Evolutionary conservation across 345 rosid genomes (phyloP).

Genomic region (Salix dunnii): DNA sequence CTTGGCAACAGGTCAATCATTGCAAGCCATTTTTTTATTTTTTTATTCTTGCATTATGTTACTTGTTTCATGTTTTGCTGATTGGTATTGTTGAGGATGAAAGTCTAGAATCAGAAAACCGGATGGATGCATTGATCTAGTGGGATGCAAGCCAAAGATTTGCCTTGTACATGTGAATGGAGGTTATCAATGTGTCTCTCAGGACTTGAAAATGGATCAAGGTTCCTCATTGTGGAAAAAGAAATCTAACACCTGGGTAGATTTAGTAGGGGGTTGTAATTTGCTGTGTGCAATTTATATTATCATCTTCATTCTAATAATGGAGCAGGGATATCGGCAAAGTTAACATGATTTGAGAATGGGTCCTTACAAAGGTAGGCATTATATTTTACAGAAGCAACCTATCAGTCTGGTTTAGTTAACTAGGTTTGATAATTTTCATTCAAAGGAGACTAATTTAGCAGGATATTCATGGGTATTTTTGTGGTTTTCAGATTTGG

Average conservation of each 20-base stretch:
- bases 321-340: background rate
- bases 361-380: background rate
- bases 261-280: too few relatives aligned
- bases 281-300: too few relatives aligned
- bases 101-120: background rate
- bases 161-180: too few relatives aligned
- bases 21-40: conserved; percentile 11
- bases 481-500: too few relatives aligned
- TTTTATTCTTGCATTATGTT: background rate
- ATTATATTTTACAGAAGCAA: background rate
- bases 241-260: too few relatives aligned
- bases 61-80: background rate
- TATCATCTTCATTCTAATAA: too few relatives aligned
- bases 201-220: too few relatives aligned
- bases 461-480: too few relatives aligned
- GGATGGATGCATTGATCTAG: background rate
- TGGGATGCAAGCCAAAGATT: too few relatives aligned
- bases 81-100: background rate
- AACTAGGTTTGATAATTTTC: background rate
- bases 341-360: background rate
- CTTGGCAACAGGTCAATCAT: conserved; percentile 72
- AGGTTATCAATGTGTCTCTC: too few relatives aligned
- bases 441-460: background rate
- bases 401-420: background rate
- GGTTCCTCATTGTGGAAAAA: too few relatives aligned